Conservation (phyloP, 2,329 filamentous ascomycete genomes). For the Venturia effusa region DNA sequence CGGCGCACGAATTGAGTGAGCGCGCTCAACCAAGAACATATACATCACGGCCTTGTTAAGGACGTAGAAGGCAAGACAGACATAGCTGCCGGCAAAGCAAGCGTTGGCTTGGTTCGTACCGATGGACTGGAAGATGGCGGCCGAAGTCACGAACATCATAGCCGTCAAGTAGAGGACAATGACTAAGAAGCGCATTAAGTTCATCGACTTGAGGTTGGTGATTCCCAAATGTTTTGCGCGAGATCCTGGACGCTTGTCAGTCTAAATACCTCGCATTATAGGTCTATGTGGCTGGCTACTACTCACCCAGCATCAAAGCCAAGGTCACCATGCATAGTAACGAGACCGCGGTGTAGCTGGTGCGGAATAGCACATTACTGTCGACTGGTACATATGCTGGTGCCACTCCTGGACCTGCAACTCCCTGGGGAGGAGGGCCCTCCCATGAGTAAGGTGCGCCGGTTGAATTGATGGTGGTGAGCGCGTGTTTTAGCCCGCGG, state of each 20-base stretch:
- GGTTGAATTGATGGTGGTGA: background rate
- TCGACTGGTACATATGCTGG: background rate
- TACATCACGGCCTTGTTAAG: constrained; percentile 25
- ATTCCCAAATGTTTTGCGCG: constrained; percentile 17
- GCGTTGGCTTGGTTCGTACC: constrained; percentile 17
- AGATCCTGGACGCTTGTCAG: constrained; percentile 15
- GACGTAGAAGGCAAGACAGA: constrained; percentile 30
- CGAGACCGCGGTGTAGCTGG: constrained; percentile 15
- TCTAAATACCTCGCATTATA: background rate
- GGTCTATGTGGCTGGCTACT: background rate
- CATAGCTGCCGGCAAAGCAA: constrained; percentile 25
- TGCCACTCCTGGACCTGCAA: background rate
- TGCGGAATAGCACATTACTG: constrained; percentile 9
- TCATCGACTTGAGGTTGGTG: constrained; percentile 16
- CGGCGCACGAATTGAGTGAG: constrained; percentile 26
- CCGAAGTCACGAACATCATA: constrained; percentile 24
- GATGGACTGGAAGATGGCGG: constrained; percentile 24
- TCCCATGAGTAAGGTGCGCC: background rate
- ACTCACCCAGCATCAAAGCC: constrained; percentile 18
- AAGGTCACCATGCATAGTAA: constrained; percentile 21
- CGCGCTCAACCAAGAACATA: constrained; percentile 31
- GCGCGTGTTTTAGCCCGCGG: background rate
- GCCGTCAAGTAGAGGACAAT: constrained; percentile 24
- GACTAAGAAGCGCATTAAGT: constrained; percentile 24
- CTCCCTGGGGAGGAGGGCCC: no score